phyloP scores from a whole-genome alignment of 139 green algal genomes.

The Chlorella sp. region DNA sequence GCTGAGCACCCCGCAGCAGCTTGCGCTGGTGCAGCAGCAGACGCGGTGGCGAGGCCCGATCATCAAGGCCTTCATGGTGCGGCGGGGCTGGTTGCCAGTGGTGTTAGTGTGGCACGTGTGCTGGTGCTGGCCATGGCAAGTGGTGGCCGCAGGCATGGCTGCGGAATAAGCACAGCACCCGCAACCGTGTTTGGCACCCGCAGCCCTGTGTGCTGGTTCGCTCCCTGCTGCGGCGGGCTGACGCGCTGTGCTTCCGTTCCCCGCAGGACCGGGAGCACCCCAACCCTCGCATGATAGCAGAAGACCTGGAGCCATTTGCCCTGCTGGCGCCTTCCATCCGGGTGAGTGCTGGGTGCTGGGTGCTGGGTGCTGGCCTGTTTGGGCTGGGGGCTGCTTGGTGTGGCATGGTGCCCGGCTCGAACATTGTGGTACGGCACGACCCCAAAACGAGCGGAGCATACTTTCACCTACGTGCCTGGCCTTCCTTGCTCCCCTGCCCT shows the following conservation, averaged over 20 bases:
- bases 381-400: too few species aligned
- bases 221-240: too few species aligned
- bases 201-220: background rate
- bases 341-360: background rate
- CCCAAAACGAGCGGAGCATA: too few species aligned
- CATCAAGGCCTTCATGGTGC: constrained; percentile 30
- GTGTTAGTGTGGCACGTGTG: too few species aligned
- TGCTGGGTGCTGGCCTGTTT: too few species aligned
- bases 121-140: too few species aligned
- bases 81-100: background rate
- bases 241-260: background rate
- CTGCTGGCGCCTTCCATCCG: constrained; percentile 39
- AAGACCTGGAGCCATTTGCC: constrained; percentile 20
- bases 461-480: background rate
- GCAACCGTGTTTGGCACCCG: background rate
- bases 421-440: too few species aligned
- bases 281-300: background rate
- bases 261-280: constrained; percentile 22
- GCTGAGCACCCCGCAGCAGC: constrained; percentile 9
- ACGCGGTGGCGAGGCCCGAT: constrained; percentile 31
- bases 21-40: constrained; percentile 16
- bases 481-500: background rate
- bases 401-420: too few species aligned
- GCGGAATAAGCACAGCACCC: too few species aligned
- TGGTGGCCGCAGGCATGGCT: too few species aligned